Evolutionary conservation across 148 eudicot species (phyloP), one percentile per base, ranked within the genome.

Genomic region (Rhododendron griersonianum): DNA sequence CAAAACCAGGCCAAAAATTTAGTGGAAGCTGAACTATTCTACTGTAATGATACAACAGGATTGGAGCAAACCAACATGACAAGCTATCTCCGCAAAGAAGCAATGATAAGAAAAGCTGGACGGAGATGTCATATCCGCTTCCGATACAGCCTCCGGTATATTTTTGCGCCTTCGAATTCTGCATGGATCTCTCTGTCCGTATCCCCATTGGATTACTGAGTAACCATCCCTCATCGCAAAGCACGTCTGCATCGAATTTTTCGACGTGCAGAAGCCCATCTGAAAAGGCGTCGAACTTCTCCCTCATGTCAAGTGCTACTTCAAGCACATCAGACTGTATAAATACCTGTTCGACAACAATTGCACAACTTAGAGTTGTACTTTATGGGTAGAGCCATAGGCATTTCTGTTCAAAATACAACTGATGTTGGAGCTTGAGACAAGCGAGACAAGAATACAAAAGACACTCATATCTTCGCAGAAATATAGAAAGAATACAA

Each of bases 301-400:
- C 86, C 86, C 96, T 93, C 98, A 95, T 97, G 92, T 95, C 95
- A 69, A 88, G 86, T 88, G 98, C 99, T 90, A 97, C 96, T 79
- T 97, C 99, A 67, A 87, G 92, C 88, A 97, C 98, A 89, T 95
- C 98, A 50, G 99, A 97, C 76, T 94, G 98, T 87, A 97, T 87
- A 88, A 93, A 92, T 13, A 97, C 92, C 98, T 97, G 92, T 80
- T 61, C 37, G 80, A n/a, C 6, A 61, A 65, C 44, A 80, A 78
- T 85, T 19, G 74, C 30, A 83, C 57, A 11, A 48, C 50, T 75
- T 21, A 45, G 63, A 3, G 8, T 13, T 1, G 59, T 50, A 11
- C 39, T 11, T 47, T 0, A 78, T 45, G 33, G 55, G 5, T 2
- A 21, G 2, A 55, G 61, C 61, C 23, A 3, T 55, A 11, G 61